A percentile compares a stretch with the other conserved stretches of the same genome.
Evolutionary conservation across 2,329 filamentous ascomycete species (phyloP).

Genomic region (Trichophyton mentagrophytes): DNA sequence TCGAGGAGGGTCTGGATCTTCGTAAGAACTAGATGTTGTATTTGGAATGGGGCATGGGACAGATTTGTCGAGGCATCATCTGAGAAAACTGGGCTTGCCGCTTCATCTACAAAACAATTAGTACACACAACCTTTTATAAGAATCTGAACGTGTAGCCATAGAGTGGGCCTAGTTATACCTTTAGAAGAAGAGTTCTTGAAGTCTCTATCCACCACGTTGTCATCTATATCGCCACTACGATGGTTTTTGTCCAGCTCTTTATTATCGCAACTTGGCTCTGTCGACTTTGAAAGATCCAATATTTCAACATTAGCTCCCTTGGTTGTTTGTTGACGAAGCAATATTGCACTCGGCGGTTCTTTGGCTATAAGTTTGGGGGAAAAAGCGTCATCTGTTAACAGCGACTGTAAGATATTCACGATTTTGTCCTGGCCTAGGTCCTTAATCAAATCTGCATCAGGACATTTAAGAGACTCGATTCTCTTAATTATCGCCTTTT

Average conservation of each 20-base stretch:
- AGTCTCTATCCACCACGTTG: no score
- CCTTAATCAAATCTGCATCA: not conserved
- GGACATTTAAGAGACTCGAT: not conserved
- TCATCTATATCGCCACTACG: no score
- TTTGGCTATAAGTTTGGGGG: not conserved
- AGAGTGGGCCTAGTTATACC: no score
- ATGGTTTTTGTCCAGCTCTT: no score
- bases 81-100: no score
- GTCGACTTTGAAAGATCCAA: no score
- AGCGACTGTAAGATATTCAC: not conserved
- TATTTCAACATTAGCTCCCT: not conserved
- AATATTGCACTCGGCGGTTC: not conserved
- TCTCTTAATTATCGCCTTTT: not conserved
- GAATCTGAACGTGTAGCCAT: no score
- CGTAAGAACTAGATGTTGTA: conserved; percentile 28
- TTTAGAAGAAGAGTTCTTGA: no score
- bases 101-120: no score
- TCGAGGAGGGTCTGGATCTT: conserved; percentile 27
- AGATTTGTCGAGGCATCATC: not conserved
- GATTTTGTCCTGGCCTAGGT: not conserved
- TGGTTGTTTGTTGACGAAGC: not conserved
- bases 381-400: not conserved
- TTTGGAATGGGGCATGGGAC: conserved; percentile 21
- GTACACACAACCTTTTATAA: no score
- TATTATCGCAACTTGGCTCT: no score